Evolutionary conservation across 768 basidiomycete species (phyloP).

Genomic region (Galerina marginata): DNA sequence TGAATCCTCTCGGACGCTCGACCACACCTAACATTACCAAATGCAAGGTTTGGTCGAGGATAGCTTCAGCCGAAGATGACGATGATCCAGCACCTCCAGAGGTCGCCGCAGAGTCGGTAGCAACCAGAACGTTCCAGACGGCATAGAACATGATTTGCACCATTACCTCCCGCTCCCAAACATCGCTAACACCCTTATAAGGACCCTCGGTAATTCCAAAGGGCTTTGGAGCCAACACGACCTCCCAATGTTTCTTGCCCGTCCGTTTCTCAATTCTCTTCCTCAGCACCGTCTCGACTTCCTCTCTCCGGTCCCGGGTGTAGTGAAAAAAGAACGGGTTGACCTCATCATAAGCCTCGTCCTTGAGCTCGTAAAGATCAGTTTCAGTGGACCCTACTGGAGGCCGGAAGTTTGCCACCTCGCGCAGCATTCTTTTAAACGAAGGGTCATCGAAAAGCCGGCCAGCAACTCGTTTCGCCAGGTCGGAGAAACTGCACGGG

Average conservation of each 20-base stretch:
- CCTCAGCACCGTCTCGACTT: constrained; percentile 80
- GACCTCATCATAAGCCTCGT: constrained; percentile 83
- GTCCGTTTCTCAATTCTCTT: constrained; percentile 69
- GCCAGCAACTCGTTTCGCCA: constrained; percentile 90
- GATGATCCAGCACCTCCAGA: constrained; percentile 44
- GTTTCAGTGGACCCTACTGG: constrained; percentile 81
- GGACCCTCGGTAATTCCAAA: constrained; percentile 70
- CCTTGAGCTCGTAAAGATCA: constrained; percentile 86
- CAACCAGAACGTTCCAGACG: constrained; percentile 71
- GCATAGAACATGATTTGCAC: constrained; percentile 86
- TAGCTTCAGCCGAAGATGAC: constrained; percentile 83
- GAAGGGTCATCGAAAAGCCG: constrained; percentile 82
- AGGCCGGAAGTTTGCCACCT: constrained; percentile 82
- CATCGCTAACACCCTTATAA: constrained; percentile 65
- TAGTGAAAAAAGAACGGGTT: constrained; percentile 98
- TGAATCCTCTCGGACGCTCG: constrained; percentile 68
- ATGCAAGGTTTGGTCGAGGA: constrained; percentile 88
- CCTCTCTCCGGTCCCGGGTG: constrained; percentile 90
- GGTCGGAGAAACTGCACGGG: constrained; percentile 87
- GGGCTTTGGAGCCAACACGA: constrained; percentile 76
- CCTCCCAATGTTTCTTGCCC: constrained; percentile 52
- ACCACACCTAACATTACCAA: constrained; percentile 84
- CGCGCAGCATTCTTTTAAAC: constrained; percentile 78
- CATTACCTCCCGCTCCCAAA: constrained; percentile 73
- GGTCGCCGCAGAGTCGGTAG: constrained; percentile 56